Percentiles rank a stretch among this genome's conserved stretches.
Conservation (phyloP, 208 protist species). For the Trypanosoma avium region DNA sequence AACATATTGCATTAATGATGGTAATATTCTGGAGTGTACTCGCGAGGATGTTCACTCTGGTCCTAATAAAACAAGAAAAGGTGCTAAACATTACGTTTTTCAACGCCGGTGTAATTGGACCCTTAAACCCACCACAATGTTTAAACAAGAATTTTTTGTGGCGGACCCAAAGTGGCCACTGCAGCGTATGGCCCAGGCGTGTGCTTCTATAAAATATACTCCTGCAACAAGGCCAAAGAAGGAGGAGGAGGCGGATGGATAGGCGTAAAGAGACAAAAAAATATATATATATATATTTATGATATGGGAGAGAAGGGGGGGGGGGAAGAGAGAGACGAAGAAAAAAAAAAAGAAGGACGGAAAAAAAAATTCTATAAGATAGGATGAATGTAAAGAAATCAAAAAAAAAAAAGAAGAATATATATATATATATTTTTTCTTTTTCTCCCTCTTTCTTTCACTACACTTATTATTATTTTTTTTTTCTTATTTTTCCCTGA, state of each 20-base stretch:
- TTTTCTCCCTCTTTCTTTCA: constrained; percentile 5
- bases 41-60: constrained; percentile 23
- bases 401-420: background rate
- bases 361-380: background rate
- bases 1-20: constrained; percentile 73
- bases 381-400: background rate
- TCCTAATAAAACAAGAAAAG: constrained; percentile 18
- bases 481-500: constrained; percentile 11
- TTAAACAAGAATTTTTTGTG: constrained; percentile 57
- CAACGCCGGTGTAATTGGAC: constrained; percentile 72
- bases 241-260: constrained; percentile 1
- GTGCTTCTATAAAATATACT: constrained; percentile 41
- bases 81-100: constrained; percentile 41
- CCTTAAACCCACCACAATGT: constrained; percentile 60
- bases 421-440: constrained; percentile 15
- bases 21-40: constrained; percentile 85
- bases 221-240: constrained; percentile 4
- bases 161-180: constrained; percentile 52
- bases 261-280: too few relatives aligned
- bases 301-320: background rate
- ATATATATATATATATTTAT: too few relatives aligned
- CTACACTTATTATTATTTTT: constrained; percentile 22
- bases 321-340: background rate
- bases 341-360: constrained; percentile 2
- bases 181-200: constrained; percentile 47